phyloP scores from a whole-genome alignment of 495 filamentous ascomycete species.

The Pyronema omphalodes region DNA sequence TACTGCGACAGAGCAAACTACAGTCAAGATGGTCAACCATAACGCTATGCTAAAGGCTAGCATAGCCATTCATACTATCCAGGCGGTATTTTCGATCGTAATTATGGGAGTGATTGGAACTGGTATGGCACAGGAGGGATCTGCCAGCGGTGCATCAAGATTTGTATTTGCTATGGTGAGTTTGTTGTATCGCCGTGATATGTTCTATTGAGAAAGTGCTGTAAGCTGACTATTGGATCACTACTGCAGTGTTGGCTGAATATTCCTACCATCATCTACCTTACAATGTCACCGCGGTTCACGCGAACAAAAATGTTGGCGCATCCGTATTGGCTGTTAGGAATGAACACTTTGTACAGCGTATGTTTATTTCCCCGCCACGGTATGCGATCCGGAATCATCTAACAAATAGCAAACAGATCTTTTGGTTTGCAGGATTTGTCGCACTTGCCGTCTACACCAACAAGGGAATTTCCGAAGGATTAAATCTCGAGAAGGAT shows the following conservation, averaged over 20 bases:
- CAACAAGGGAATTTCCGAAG: constrained; percentile 22
- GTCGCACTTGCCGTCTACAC: constrained; percentile 57
- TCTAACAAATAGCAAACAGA: constrained; percentile 6
- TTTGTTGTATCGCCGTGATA: background rate
- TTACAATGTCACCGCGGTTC: constrained; percentile 68
- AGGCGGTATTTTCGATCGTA: constrained; percentile 19
- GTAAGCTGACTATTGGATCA: constrained; percentile 4
- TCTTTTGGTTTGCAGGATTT: constrained; percentile 77
- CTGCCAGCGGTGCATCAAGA: constrained; percentile 12
- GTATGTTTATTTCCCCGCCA: constrained; percentile 11
- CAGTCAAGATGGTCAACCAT: constrained; percentile 17
- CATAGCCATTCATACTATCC: constrained; percentile 13
- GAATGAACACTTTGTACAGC: constrained; percentile 51
- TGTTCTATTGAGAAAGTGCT: background rate
- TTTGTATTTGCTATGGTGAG: constrained; percentile 23
- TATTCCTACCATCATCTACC: constrained; percentile 65
- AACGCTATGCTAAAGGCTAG: constrained; percentile 11
- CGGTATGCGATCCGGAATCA: background rate
- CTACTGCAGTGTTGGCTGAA: constrained; percentile 59
- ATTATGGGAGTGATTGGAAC: constrained; percentile 18
- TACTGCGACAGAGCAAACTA: background rate
- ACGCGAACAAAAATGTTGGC: constrained; percentile 60
- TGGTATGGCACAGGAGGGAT: constrained; percentile 12
- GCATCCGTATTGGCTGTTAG: constrained; percentile 64
- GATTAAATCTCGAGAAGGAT: constrained; percentile 23